These are phyloP conservation scores for Tylopilus subfusipes DNA, from an alignment of 768 basidiomycete genomes.

Conservation along the genomic window DNA sequence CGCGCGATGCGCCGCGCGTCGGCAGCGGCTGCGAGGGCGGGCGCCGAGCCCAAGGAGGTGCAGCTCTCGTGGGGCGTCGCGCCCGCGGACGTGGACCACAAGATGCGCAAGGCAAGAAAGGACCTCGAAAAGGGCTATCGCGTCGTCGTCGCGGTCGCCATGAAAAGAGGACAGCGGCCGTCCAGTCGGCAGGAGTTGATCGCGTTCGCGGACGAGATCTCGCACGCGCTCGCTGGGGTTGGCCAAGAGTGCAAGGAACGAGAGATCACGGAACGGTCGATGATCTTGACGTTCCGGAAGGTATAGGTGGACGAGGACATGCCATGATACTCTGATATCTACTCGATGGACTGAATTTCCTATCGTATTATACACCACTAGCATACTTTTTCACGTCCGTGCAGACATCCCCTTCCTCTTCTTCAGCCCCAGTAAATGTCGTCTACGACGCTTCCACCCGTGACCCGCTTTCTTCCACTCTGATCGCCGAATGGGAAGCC, in stretches of 20 bases:
- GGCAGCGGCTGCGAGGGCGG: conserved; percentile 28
- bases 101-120: conserved; percentile 53
- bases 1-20: conserved; percentile 35
- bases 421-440: conserved; percentile 2
- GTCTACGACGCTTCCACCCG: conserved; percentile 20
- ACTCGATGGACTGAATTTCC: conserved; percentile 8
- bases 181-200: conserved; percentile 40
- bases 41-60: conserved; percentile 55
- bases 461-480: conserved; percentile 23
- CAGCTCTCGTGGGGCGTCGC: conserved; percentile 69
- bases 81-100: conserved; percentile 59
- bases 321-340: conserved; percentile 10
- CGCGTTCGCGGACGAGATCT: conserved; percentile 42
- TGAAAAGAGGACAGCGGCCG: conserved; percentile 44
- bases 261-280: conserved; percentile 37
- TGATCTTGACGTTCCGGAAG: conserved; percentile 45
- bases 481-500: conserved; percentile 31
- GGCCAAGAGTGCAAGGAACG: conserved; percentile 52
- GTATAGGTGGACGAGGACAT: neutral
- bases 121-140: conserved; percentile 58
- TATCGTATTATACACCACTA: conserved; percentile 25
- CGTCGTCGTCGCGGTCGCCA: conserved; percentile 53
- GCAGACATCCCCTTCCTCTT: neutral
- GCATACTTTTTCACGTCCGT: conserved; percentile 27
- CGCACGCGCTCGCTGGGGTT: conserved; percentile 43